Conservation (phyloP, 2,329 filamentous ascomycete genomes). For the Exserohilum turcica region DNA sequence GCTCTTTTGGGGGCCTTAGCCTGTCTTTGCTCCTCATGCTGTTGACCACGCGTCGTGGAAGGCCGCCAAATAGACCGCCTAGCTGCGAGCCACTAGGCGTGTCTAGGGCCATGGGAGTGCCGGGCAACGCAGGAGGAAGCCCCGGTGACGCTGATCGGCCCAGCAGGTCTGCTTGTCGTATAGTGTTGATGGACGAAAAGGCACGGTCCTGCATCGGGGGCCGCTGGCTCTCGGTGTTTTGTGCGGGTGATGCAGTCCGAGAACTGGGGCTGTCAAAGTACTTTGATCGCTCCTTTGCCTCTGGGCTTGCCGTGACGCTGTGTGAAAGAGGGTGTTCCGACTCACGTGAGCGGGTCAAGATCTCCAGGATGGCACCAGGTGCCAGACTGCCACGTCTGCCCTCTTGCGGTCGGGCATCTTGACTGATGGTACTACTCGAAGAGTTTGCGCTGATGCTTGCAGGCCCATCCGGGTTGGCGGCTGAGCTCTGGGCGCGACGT, state of each 20-base stretch:
- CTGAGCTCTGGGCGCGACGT: constrained; percentile 60
- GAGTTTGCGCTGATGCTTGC: constrained; percentile 59
- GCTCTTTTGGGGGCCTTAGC: constrained; percentile 52
- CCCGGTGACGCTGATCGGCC: constrained; percentile 44
- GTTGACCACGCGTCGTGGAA: constrained; percentile 55
- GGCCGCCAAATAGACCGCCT: constrained; percentile 53
- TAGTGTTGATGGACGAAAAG: constrained; percentile 53
- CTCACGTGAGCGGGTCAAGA: constrained; percentile 57
- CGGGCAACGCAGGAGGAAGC: constrained; percentile 51
- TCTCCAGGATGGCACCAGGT: constrained; percentile 62
- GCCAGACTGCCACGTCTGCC: constrained; percentile 62
- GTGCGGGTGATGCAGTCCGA: constrained; percentile 49
- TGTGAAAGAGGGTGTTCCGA: constrained; percentile 75
- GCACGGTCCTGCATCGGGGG: constrained; percentile 47
- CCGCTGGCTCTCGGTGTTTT: constrained; percentile 32
- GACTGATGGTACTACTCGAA: constrained; percentile 61
- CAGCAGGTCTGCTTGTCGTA: constrained; percentile 49
- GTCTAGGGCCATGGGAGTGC: constrained; percentile 52
- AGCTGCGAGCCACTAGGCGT: constrained; percentile 50
- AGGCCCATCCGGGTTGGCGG: constrained; percentile 60
- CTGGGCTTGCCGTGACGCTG: constrained; percentile 73
- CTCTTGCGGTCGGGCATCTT: constrained; percentile 58
- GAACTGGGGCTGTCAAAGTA: constrained; percentile 47
- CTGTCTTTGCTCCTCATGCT: constrained; percentile 50
- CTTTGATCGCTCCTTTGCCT: constrained; percentile 48